These are phyloP conservation scores for Nothopassalora personata DNA, from an alignment of 2,329 filamentous ascomycete genomes.

Conservation along the genomic window DNA sequence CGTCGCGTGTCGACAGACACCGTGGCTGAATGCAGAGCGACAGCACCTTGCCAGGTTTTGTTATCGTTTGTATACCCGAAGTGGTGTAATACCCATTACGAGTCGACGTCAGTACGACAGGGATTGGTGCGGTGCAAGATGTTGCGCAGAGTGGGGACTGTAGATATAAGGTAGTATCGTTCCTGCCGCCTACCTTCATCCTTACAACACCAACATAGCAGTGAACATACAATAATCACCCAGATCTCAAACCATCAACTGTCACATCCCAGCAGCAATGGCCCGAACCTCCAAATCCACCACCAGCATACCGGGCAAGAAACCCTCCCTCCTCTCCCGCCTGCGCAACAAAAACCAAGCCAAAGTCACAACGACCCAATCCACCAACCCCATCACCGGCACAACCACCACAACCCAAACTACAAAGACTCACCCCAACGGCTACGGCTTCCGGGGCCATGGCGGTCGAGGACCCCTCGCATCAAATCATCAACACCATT, in stretches of 20 bases:
- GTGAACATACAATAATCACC: not conserved
- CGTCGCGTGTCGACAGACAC: not conserved
- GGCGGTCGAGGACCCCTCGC: conserved; percentile 23
- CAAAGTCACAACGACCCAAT: conserved; percentile 39
- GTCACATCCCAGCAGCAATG: conserved; percentile 10
- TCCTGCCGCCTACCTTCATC: no score
- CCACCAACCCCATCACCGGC: conserved; percentile 38
- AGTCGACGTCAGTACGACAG: not conserved
- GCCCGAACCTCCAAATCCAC: conserved; percentile 28
- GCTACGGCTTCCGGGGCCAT: conserved; percentile 23
- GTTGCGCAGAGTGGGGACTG: not conserved
- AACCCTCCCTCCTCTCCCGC: conserved; percentile 51
- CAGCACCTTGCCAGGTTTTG: not conserved
- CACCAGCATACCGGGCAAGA: conserved; percentile 26
- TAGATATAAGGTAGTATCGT: not conserved
- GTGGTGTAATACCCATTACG: not conserved
- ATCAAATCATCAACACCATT: conserved; percentile 20
- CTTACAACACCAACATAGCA: not conserved
- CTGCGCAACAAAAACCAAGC: conserved; percentile 44
- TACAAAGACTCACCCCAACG: conserved; percentile 29
- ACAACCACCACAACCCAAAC: conserved; percentile 35
- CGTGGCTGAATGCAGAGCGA: not conserved
- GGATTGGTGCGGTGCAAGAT: not conserved
- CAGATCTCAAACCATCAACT: not conserved
- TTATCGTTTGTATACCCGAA: not conserved